These are phyloP conservation scores for Rubroboletus satanas DNA, from an alignment of 768 basidiomycete genomes.

Conservation along the genomic window DNA sequence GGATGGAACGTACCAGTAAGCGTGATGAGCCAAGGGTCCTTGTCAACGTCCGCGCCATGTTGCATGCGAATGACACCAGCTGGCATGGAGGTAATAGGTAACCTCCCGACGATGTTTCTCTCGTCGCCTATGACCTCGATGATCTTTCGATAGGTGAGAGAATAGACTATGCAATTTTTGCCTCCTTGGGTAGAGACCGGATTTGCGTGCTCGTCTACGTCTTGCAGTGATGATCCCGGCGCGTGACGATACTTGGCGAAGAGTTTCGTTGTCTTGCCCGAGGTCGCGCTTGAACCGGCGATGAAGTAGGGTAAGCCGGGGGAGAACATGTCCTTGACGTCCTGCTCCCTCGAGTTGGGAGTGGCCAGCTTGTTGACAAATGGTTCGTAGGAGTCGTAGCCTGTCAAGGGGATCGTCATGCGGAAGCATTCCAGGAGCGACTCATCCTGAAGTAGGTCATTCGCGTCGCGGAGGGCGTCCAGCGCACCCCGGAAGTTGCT, in stretches of 20 bases:
- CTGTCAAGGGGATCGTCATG: constrained; percentile 17
- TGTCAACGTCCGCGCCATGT: constrained; percentile 12
- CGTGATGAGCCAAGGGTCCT: constrained; percentile 9
- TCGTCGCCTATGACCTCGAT: constrained; percentile 6
- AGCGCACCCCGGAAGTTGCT: constrained; percentile 11
- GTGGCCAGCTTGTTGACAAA: constrained; percentile 11
- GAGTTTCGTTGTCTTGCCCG: constrained; percentile 13
- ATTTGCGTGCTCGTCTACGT: constrained; percentile 14
- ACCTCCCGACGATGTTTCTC: neutral
- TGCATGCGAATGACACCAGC: constrained; percentile 19
- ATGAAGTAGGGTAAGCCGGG: constrained; percentile 22
- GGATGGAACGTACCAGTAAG: constrained; percentile 1
- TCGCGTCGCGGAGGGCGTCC: neutral
- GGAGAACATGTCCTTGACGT: constrained; percentile 22
- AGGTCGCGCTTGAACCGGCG: constrained; percentile 18
- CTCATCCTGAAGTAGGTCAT: neutral
- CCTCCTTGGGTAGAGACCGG: constrained; percentile 12
- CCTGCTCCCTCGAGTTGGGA: neutral
- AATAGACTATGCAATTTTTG: constrained; percentile 23
- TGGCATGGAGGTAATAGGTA: constrained; percentile 13
- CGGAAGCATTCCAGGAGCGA: constrained; percentile 14
- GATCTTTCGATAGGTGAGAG: constrained; percentile 11
- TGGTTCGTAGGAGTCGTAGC: constrained; percentile 22
- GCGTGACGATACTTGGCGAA: constrained; percentile 19
- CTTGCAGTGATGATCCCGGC: constrained; percentile 3